Conservation (phyloP, 805 yeast genomes). For the Ogataea trehaloabstinens region DNA sequence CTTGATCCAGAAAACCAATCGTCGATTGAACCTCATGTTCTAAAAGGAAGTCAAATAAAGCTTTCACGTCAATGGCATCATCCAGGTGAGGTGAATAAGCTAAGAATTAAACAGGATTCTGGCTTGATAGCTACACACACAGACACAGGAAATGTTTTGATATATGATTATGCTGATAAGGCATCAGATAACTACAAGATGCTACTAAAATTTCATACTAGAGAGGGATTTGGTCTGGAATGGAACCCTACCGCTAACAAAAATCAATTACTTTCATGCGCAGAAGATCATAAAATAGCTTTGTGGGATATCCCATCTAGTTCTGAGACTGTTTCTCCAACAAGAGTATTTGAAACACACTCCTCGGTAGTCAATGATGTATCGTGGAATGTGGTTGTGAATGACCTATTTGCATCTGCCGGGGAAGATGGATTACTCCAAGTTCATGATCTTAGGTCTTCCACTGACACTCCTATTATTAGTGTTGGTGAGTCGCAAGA, state of each 20-base stretch:
- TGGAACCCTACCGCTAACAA: constrained; percentile 49
- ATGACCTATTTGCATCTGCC: constrained; percentile 61
- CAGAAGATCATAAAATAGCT: constrained; percentile 66
- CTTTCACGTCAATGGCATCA: constrained; percentile 54
- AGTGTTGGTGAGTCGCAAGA: constrained; percentile 48
- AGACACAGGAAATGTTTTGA: constrained; percentile 47
- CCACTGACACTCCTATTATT: constrained; percentile 39
- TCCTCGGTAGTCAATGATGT: constrained; percentile 64
- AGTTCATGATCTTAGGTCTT: constrained; percentile 55
- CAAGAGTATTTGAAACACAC: constrained; percentile 49
- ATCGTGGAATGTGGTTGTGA: constrained; percentile 48
- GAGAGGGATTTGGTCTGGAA: constrained; percentile 69
- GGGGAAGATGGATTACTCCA: constrained; percentile 65
- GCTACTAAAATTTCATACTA: constrained; percentile 52
- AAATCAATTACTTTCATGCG: constrained; percentile 55
- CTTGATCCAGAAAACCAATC: constrained; percentile 35
- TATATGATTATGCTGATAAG: constrained; percentile 35
- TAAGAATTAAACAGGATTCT: constrained; percentile 51
- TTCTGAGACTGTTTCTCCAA: constrained; percentile 36
- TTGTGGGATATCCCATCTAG: constrained; percentile 55
- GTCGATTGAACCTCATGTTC: constrained; percentile 20
- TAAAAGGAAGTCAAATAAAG: constrained; percentile 38
- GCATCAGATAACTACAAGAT: constrained; percentile 13
- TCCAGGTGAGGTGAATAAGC: constrained; percentile 64
- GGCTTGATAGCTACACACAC: constrained; percentile 54